Conservation (phyloP, 768 basidiomycete genomes). For the Mycena crocata region DNA sequence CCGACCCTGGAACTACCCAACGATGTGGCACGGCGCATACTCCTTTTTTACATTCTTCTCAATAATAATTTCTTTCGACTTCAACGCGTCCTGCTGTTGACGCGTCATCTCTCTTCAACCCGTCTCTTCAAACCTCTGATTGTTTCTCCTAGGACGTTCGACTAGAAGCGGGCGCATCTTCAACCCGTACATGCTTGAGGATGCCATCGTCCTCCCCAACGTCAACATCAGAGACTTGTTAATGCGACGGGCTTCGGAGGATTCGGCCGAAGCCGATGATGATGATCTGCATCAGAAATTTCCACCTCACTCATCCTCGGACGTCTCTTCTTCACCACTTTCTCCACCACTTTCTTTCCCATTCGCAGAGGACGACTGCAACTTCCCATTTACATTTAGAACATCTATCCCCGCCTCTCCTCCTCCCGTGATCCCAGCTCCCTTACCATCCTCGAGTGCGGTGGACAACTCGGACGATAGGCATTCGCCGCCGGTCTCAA, state of each 20-base stretch:
- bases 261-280: neutral
- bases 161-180: neutral
- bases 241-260: neutral
- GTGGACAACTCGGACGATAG: too few relatives aligned
- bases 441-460: too few relatives aligned
- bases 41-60: neutral
- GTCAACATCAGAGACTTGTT: neutral
- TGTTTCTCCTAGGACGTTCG: neutral
- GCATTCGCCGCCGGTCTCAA: neutral
- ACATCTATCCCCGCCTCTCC: too few relatives aligned
- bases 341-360: too few relatives aligned
- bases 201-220: neutral
- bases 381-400: neutral
- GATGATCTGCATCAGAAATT: neutral
- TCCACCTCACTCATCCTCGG: neutral
- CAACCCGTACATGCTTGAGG: neutral
- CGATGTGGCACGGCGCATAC: neutral
- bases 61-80: neutral
- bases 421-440: too few relatives aligned
- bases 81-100: neutral
- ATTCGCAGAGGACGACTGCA: neutral
- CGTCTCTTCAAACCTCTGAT: neutral
- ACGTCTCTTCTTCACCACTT: too few relatives aligned
- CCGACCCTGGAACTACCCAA: conserved; percentile 15
- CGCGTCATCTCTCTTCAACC: neutral